Percentiles rank a stretch among this genome's conserved stretches.
Conservation (phyloP, 2,329 filamentous ascomycete genomes). For the Cercospora sojina region DNA sequence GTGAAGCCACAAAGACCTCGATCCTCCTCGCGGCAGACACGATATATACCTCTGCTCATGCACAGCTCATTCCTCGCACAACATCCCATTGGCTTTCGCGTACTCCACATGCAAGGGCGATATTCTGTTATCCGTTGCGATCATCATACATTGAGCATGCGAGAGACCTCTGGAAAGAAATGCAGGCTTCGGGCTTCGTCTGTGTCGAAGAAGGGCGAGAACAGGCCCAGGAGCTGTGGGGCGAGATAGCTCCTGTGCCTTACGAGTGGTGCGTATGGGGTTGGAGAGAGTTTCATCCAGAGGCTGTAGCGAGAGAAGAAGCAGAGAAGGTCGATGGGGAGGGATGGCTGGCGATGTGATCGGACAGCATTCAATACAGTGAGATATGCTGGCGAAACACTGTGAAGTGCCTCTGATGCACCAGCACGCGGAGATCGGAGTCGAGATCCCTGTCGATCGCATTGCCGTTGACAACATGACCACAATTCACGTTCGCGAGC, state of each 20-base stretch:
- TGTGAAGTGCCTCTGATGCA: not conserved
- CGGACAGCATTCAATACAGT: not conserved
- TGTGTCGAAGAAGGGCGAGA: constrained; percentile 39
- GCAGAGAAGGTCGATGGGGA: not conserved
- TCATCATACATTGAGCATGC: constrained; percentile 47
- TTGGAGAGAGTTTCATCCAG: constrained; percentile 35
- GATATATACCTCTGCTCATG: constrained; percentile 45
- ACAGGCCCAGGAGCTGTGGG: constrained; percentile 35
- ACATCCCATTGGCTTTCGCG: constrained; percentile 41
- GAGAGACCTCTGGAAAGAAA: constrained; percentile 43
- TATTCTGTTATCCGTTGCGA: constrained; percentile 44
- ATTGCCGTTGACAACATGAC: not conserved
- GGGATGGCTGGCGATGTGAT: constrained; percentile 12
- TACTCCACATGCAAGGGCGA: constrained; percentile 34
- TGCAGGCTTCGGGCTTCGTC: constrained; percentile 42
- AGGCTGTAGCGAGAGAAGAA: constrained; percentile 8
- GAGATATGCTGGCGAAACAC: not conserved
- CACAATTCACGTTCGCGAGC: not conserved
- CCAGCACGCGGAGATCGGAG: not conserved
- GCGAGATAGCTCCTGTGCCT: constrained; percentile 39
- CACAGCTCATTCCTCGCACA: constrained; percentile 39
- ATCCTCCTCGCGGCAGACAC: constrained; percentile 47
- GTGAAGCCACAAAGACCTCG: constrained; percentile 31
- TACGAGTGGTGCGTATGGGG: constrained; percentile 43
- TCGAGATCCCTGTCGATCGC: not conserved